Conservation (phyloP, 2,329 filamentous ascomycete genomes). For the Aspergillus ruber region DNA sequence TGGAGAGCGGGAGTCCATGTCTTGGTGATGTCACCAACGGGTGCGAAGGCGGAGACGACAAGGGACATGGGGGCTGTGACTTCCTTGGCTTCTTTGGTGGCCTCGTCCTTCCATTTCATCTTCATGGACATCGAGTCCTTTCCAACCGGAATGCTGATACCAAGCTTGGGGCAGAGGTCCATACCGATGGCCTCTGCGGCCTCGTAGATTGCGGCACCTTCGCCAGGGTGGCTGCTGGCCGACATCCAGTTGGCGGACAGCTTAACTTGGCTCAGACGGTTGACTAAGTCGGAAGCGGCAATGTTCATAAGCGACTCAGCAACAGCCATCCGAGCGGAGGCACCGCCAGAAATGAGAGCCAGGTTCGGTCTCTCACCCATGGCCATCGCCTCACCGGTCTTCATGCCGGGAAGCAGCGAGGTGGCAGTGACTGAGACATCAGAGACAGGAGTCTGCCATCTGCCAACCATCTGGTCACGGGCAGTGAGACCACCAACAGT, state of each 20-base stretch:
- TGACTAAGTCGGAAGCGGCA: conserved; percentile 68
- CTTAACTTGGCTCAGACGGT: conserved; percentile 70
- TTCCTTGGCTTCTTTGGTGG: conserved; percentile 63
- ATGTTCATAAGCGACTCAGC: conserved; percentile 91
- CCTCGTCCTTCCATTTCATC: conserved; percentile 78
- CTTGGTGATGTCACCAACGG: conserved; percentile 71
- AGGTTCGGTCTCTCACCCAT: conserved; percentile 90
- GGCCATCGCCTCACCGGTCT: conserved; percentile 90
- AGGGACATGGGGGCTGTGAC: conserved; percentile 89
- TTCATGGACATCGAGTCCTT: conserved; percentile 99
- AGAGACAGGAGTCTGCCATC: conserved; percentile 90
- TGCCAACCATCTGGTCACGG: conserved; percentile 91
- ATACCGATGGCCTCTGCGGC: conserved; percentile 89
- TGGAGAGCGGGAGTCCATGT: conserved; percentile 93
- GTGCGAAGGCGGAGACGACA: conserved; percentile 83
- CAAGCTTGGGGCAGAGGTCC: conserved; percentile 84
- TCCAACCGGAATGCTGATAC: conserved; percentile 88
- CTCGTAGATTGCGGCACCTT: conserved; percentile 87
- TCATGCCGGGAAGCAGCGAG: conserved; percentile 64
- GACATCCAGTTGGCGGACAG: conserved; percentile 99
- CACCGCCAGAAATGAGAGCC: conserved; percentile 80
- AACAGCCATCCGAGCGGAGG: conserved; percentile 94
- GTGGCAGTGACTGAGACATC: conserved; percentile 91
- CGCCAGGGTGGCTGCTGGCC: conserved; percentile 85
- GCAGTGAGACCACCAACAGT: conserved; percentile 83